Evolutionary conservation across 371 early-diverging fungal genomes (phyloP), one percentile per base, ranked within the genome.

Genomic region (Lichtheimia ornata): DNA sequence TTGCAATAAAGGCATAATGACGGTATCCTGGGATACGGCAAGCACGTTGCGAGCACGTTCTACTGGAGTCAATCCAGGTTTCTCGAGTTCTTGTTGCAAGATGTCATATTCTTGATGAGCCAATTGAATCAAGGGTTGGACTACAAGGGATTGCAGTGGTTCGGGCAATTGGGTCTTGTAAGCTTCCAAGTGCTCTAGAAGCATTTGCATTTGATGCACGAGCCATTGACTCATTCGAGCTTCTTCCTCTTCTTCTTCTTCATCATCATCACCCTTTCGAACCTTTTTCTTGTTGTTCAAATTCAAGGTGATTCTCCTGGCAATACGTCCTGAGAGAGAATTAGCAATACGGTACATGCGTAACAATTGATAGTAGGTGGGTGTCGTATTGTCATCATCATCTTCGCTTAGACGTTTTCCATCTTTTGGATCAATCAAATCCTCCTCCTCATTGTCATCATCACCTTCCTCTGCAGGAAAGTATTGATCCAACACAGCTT

Each of bases 261-360:
- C 6, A 24, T 2, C 9, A n/a, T 28, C 14, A 4, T 25, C 15
- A 12, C 24, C 20, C 11, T 24, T 25, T 2, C 3, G 0, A 24
- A 1, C 6, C 22, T n/a, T 13, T 6, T 52, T 52, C 5, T 5
- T 53, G 4, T n/a, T 30, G 20, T 53, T 11, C 0, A 56, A 5
- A 15, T 56, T 42, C 7, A 27, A 15, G 2, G 47, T 44, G n/a
- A 56, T 56, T 25, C 47, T 43, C n/a, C 42, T 20, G 3, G 56
- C 56, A 28, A 56, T 56, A 15, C 56, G 56, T 1, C 35, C 43
- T 7, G 56, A 56, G 4, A 56, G 56, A 14, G 56, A 56, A 22
- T 56, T 56, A 47, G 56, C 56, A 44, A 56, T 56, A 56, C 56
- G 56, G 27, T 56, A 56, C 56, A 56, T 45, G 5, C 56, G 43